Evolutionary conservation across 495 filamentous ascomycete genomes (phyloP), one percentile per base, ranked within the genome.

Genomic region (Penicillium salamii): DNA sequence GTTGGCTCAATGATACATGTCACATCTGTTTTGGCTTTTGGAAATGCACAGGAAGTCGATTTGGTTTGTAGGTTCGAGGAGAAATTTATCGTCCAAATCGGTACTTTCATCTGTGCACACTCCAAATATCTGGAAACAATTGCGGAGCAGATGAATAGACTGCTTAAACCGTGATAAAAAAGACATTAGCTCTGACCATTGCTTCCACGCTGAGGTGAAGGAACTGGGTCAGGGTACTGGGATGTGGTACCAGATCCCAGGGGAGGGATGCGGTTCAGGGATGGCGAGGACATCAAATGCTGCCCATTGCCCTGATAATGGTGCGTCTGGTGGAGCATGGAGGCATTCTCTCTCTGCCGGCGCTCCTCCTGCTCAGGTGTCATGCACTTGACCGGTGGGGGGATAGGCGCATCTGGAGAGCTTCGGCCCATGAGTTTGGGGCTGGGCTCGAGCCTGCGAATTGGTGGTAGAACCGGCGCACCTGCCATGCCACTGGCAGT

Each of bases 381-480:
- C 73, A 76, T 76, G 49, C 62, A 70, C 34, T 77, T 77, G 17
- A 74, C 65, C 0, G 74, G 74, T 0, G 71, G 62, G 7, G 69
- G 72, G 47, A 77, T 73, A 0, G 74, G 72, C 8, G 71, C 72
- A 54, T 75, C 72, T 1, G 69, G 68, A 1, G 73, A 76, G 49
- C 69, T 75, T n/a, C 71, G 63, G 12, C 73, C 71, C 73, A 76
- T 74, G 41, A 74, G 51, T 50, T 75, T 76, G 0, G 74, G 73
- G 46, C 68, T 79, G 1, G 77, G 77, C 26, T 77, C 71, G 13
- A 80, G 56, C 49, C 57, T 65, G 55, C 73, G 72, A 7, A 78
- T 68, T 0, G 77, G 78, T 13, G 77, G 78, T 14, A 81, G 50
- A 5, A 80, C 62, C 0, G 71, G 70, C 1, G 72, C 71, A 7